These are phyloP conservation scores for Crithidia expoeki DNA, from an alignment of 208 protist genomes.

Conservation along the genomic window DNA sequence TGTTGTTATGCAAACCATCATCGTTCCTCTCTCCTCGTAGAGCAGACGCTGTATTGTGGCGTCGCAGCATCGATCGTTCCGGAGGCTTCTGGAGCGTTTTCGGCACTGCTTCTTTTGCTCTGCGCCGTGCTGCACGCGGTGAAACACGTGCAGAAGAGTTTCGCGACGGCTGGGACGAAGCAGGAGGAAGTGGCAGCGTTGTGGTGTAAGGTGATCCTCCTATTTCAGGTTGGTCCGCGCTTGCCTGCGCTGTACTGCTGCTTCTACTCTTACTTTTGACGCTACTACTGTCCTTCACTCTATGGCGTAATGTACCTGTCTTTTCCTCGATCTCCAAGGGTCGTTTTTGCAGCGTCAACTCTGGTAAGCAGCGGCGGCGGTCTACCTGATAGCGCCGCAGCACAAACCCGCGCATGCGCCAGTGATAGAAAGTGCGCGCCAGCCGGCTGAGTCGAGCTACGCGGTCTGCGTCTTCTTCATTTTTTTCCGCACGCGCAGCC, in stretches of 20 bases:
- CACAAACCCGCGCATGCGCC: slow-evolving; percentile 27
- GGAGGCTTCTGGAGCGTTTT: background rate
- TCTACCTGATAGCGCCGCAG: slow-evolving; percentile 28
- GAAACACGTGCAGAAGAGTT: slow-evolving; percentile 1
- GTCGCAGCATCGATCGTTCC: background rate
- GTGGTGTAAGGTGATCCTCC: background rate
- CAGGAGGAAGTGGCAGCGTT: background rate
- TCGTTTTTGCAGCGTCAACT: background rate
- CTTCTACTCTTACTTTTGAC: too few relatives aligned
- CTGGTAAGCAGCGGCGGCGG: slow-evolving; percentile 27
- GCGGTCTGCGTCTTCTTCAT: slow-evolving; percentile 10
- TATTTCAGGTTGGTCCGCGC: background rate
- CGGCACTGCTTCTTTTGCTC: background rate
- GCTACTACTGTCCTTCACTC: too few relatives aligned
- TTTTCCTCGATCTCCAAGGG: background rate
- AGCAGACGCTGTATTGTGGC: slow-evolving; percentile 2
- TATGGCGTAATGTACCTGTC: too few relatives aligned
- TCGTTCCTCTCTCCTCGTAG: background rate
- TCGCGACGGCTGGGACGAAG: background rate
- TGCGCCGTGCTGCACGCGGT: background rate
- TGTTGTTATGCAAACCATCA: background rate
- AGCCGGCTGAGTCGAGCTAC: slow-evolving; percentile 2
- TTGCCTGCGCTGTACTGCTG: too few relatives aligned
- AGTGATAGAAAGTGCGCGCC: slow-evolving; percentile 38
- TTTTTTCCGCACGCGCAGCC: background rate